Evolutionary conservation across 345 rosid species (phyloP), one percentile per base, ranked within the genome.

Genomic region (Gynandropsis gynandra): DNA sequence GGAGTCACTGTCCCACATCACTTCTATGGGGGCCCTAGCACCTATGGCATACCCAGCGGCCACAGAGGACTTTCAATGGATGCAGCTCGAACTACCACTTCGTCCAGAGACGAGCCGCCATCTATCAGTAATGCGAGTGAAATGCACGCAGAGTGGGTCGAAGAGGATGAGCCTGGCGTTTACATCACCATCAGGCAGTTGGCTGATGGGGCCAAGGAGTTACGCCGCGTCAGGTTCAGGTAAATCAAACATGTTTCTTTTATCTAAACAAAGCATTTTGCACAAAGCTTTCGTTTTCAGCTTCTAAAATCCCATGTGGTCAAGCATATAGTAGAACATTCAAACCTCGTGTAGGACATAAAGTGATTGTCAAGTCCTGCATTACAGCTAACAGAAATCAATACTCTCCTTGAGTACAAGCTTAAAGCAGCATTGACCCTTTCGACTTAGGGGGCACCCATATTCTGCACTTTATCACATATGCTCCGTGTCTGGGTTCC

Each of bases 141-240:
- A 32, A 52, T 83, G 66, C 95, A 93, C 69, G 55, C 79, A 4
- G 97, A 93, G 69, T 93, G 95, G 97, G 71, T 93, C n/a, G 99
- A 88, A 75, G 61, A 88, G 43, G 99, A 87, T 32, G 95, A 88
- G 73, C 90, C 97, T 2, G 99, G 99, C 2, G 97, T 93, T 1
- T 80, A 88, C 56, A 85, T 93, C 58, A 93, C 99, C 58, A 77
- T 93, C 68, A 80, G 97, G 67, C 99, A 85, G 66, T 69, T 87
- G 46, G 80, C 72, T 0, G 95, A 93, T 56, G 99, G 99, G 40
- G 83, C 89, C 9, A 75, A 94, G 62, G 99, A 93, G 58, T 78
- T 93, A 43, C 95, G 99, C 35, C 89, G 99, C 0, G 99, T 93
- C 64, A 78, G 95, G 56, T 93, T 93, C 89, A 85, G 97, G 99